Base-by-base conservation (phyloP, 352 stramenopile genomes). In the Phytophthora litchii region DNA sequence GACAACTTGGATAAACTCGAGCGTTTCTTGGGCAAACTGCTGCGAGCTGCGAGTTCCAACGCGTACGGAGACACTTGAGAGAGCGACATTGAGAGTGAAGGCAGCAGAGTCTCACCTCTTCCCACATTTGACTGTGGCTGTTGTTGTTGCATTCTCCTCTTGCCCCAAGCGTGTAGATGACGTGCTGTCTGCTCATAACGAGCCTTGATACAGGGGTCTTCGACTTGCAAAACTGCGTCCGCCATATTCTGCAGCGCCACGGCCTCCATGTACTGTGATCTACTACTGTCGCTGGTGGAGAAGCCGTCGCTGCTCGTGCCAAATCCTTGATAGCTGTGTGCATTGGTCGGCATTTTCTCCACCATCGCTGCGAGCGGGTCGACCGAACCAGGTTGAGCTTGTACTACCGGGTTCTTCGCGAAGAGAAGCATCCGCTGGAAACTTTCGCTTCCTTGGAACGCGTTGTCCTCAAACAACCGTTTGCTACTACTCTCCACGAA, bases 1-100 rank as follows among this genome's bases (percentile, higher is more conserved):
- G 84, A 82, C 29, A 70, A 66, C 58, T 89, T 91, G 3, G 82
- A 89, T 23, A 95, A 48, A 51, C 85, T 95, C 25, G 82, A 78
- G 8, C 86, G 82, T 50, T 88, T 91, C 70, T 90, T 94, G 7
- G 68, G 70, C 21, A 67, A 16, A 61, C 60, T 72, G 17, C 62
- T 72, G 20, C 67, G 52, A 34, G 53, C 56, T 12, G 70, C 65
- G 9, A 79, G 67, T 17, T 79, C 70, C 42, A 76, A 53, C 4
- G 63, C 70, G 43, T 76, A 79, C 12, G 67, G 54, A 13, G 70
- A 75, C 14, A 72, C 45, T 13, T 54, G 53, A 16, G 52, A 46
- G 32, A 74, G 53, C 10, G 67, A 67, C 43, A 74, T 44, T 4
- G 54, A 51, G 19, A 64, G 31, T 11, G 51, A 42, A 10, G 70